Conservation (phyloP, 768 basidiomycete species). For the Trametes villosa region DNA sequence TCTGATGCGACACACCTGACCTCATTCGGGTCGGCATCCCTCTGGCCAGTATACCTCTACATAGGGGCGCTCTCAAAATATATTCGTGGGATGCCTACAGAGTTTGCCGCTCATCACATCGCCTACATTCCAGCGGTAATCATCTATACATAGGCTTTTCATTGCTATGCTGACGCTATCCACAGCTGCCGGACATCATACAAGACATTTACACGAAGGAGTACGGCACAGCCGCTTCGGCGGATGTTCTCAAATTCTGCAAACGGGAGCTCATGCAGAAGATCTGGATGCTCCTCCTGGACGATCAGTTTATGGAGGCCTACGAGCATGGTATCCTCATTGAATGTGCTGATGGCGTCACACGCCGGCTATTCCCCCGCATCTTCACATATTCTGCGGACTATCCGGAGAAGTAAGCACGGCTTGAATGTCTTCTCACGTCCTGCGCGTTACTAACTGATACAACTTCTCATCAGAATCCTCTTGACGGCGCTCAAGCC, state of each 20-base stretch:
- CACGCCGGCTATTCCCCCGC: conserved; percentile 29
- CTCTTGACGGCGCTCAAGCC: too few species aligned
- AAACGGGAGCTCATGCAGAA: conserved; percentile 39
- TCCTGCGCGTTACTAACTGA: not conserved
- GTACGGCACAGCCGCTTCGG: too few species aligned
- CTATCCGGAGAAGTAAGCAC: conserved; percentile 43
- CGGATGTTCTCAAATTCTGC: too few species aligned
- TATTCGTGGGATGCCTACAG: conserved; percentile 33
- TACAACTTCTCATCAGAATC: too few species aligned
- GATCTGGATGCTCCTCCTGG: conserved; percentile 32
- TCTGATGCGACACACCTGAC: conserved; percentile 36
- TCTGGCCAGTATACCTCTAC: conserved; percentile 47
- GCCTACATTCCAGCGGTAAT: conserved; percentile 49
- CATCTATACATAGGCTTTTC: not conserved
- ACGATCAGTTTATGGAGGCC: conserved; percentile 29
- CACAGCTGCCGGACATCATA: too few species aligned
- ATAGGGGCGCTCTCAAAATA: conserved; percentile 50
- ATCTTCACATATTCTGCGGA: conserved; percentile 39
- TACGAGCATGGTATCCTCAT: conserved; percentile 35
- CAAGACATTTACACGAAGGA: too few species aligned
- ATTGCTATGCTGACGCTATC: not conserved
- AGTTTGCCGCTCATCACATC: conserved; percentile 42
- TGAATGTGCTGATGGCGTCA: conserved; percentile 32
- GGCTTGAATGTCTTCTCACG: not conserved
- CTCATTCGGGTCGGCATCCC: conserved; percentile 29